Evolutionary conservation across 148 eudicot species (phyloP), one percentile per base, ranked within the genome.

Genomic region (Nepenthes mirabilis): DNA sequence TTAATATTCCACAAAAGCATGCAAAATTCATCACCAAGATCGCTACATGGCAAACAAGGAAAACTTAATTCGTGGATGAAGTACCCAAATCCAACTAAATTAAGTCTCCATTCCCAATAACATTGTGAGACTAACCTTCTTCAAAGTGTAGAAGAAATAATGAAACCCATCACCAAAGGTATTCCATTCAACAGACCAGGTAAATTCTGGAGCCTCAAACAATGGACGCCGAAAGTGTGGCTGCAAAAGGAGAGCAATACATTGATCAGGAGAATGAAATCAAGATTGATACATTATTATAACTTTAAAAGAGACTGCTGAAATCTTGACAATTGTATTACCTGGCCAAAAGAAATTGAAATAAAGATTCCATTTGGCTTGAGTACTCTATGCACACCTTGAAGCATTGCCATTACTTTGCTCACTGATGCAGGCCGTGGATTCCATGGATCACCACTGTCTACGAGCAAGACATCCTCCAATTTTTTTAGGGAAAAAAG

Each of bases 391-490:
- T 93, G 96, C 64, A 83, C 82, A 37, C 81, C 83, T 75, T 73
- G 77, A 74, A 93, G 98, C 98, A 88, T 88, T 57, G 78, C 60
- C 86, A 75, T 82, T n/a, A 82, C 96, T 65, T 80, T 93, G 65
- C 59, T 67, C 5, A 83, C 80, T 23, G 90, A 82, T 75, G 56
- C 83, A 57, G 85, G 82, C 11, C 66, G 71, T 57, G 96, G 98
- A 69, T 86, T 86, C 96, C 98, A 93, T 12, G 98, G 98, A 67
- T 93, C 98, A 65, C 98, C 98, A 65, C 91, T 80, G 81, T 93
- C 95, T 78, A 88, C 96, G 82, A 88, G 86, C 81, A 93, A 82
- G 64, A 93, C 98, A 77, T 93, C 98, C 98, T 93, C 82, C 86
- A 83, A 72, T 75, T 66, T 23, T 23, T 23, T 23, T 23, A 23